Conservation (phyloP, 2,329 filamentous ascomycete species). For the Fusarium sp. region DNA sequence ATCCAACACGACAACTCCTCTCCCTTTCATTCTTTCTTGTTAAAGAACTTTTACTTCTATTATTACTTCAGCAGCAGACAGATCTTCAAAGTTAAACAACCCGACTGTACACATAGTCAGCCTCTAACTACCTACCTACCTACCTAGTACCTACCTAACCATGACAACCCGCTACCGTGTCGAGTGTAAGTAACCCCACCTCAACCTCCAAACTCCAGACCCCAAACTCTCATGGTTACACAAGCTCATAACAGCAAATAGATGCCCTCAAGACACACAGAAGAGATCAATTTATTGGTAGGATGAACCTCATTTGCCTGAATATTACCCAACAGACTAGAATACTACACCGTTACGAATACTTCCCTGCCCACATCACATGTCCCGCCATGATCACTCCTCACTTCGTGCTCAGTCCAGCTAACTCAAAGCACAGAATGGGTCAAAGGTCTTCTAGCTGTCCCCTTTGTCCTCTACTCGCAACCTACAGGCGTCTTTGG, state of each 20-base stretch:
- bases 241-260: slow-evolving; percentile 51
- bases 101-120: not conserved
- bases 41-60: not conserved
- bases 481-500: slow-evolving; percentile 92
- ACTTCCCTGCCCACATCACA: slow-evolving; percentile 2
- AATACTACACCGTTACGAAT: not conserved
- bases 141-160: slow-evolving; percentile 7
- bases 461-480: slow-evolving; percentile 96
- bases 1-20: slow-evolving; percentile 13
- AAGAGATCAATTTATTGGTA: slow-evolving; percentile 88
- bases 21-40: not conserved
- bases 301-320: slow-evolving; percentile 18
- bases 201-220: not conserved
- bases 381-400: slow-evolving; percentile 4
- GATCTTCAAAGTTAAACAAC: not conserved
- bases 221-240: slow-evolving; percentile 21
- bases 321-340: not conserved
- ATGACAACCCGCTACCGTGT: slow-evolving; percentile 78
- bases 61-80: not conserved
- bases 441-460: slow-evolving; percentile 94
- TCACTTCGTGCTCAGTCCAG: slow-evolving; percentile 1
- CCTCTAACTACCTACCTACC: too few species aligned
- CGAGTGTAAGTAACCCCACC: slow-evolving; percentile 68
- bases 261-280: slow-evolving; percentile 84
- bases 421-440: slow-evolving; percentile 74